Conservation (phyloP, 2,329 filamentous ascomycete genomes). For the Geoglossum cookeanum region DNA sequence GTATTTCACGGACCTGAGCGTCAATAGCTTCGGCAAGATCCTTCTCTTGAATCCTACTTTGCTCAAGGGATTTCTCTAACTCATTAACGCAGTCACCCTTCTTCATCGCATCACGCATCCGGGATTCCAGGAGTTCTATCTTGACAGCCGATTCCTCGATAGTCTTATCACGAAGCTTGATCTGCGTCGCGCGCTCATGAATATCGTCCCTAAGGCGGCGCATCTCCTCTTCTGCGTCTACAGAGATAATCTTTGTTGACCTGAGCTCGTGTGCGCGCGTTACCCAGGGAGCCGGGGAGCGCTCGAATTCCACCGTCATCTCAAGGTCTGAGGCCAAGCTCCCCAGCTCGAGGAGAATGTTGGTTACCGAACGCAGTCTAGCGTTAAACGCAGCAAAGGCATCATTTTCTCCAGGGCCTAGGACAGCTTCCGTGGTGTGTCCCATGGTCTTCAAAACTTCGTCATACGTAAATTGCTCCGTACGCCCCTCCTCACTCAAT, state of each 20-base stretch:
- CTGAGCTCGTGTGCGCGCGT: slow-evolving; percentile 64
- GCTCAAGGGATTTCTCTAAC: slow-evolving; percentile 38
- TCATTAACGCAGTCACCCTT: slow-evolving; percentile 52
- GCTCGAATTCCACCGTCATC: slow-evolving; percentile 41
- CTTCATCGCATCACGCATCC: slow-evolving; percentile 65
- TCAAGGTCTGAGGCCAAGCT: slow-evolving; percentile 30
- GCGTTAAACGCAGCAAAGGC: slow-evolving; percentile 48
- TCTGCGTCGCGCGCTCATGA: slow-evolving; percentile 44
- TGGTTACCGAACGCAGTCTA: slow-evolving; percentile 45
- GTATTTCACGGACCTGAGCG: slow-evolving; percentile 47
- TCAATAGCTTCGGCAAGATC: slow-evolving; percentile 44
- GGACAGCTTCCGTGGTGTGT: slow-evolving; percentile 31
- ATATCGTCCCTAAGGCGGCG: slow-evolving; percentile 63
- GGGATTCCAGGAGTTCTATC: slow-evolving; percentile 77
- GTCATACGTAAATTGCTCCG: slow-evolving; percentile 38
- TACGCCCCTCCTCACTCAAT: slow-evolving; percentile 51
- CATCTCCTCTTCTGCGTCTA: slow-evolving; percentile 73
- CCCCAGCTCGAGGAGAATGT: slow-evolving; percentile 50
- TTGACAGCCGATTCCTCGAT: slow-evolving; percentile 78
- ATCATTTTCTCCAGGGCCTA: slow-evolving; percentile 42
- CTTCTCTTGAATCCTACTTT: slow-evolving; percentile 15
- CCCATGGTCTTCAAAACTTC: slow-evolving; percentile 49
- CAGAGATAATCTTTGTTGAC: slow-evolving; percentile 58
- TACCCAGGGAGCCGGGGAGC: slow-evolving; percentile 60
- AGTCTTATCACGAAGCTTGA: slow-evolving; percentile 44